Evolutionary conservation across 345 rosid genomes (phyloP).

Genomic region (Sonneratia alba): DNA sequence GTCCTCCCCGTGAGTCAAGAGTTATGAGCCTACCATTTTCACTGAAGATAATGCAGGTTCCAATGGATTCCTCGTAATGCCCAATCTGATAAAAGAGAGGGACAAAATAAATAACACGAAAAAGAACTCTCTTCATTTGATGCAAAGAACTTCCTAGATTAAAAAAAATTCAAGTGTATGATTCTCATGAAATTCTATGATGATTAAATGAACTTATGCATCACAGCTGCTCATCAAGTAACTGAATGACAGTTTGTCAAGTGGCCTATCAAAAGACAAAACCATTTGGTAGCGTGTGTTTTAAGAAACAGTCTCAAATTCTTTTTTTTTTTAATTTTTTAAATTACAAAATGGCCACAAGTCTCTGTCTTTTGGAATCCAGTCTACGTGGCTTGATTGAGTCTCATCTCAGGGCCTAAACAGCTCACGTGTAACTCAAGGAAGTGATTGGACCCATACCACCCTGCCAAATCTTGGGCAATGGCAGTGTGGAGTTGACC

Average conservation of each 20-base stretch:
- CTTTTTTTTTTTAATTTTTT: not conserved
- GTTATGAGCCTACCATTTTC: constrained; percentile 26
- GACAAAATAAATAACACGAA: not conserved
- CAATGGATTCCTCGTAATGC: constrained; percentile 52
- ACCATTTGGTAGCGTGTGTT: not conserved
- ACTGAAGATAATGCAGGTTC: constrained; percentile 40
- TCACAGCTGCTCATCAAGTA: not conserved
- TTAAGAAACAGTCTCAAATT: not conserved
- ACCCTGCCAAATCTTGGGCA: not conserved
- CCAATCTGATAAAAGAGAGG: constrained; percentile 30
- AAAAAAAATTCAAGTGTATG: not conserved
- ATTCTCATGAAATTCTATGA: not conserved
- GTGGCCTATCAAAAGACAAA: not conserved
- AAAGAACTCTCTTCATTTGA: not conserved
- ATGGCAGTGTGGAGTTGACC: not conserved
- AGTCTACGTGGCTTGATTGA: not conserved
- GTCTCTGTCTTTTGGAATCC: not conserved
- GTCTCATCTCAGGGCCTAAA: not conserved
- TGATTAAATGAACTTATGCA: not conserved
- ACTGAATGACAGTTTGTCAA: not conserved
- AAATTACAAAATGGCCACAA: not conserved
- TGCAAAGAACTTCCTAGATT: not conserved
- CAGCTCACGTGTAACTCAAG: not conserved
- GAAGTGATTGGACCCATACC: not conserved
- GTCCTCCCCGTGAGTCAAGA: not conserved